phyloP scores from a whole-genome alignment of 148 eudicot genomes.

The Nepenthes mirabilis region DNA sequence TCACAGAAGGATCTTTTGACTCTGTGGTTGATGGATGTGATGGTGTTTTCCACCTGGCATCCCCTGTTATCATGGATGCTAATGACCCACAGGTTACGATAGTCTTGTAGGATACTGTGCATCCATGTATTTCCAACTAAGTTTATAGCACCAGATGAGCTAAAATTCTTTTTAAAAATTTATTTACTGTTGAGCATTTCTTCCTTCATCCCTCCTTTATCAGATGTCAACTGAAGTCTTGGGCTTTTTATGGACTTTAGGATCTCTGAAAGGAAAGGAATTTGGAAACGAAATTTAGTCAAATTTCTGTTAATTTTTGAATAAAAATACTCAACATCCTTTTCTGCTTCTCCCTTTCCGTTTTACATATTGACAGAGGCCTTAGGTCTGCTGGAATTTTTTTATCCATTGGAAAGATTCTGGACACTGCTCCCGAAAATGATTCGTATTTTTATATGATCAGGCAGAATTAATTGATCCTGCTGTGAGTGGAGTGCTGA shows the following conservation, averaged over 20 bases:
- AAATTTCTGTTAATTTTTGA: no score
- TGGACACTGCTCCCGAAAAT: not conserved
- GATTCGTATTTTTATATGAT: not conserved
- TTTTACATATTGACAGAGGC: no score
- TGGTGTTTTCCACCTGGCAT: constrained; percentile 4
- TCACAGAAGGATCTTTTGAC: constrained; percentile 5
- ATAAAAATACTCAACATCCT: no score
- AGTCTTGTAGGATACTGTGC: not conserved
- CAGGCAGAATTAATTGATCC: constrained; percentile 16
- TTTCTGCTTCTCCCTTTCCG: no score
- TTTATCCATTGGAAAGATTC: not conserved
- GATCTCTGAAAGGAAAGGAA: not conserved
- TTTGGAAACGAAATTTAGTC: no score
- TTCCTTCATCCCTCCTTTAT: not conserved
- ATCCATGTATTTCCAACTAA: not conserved
- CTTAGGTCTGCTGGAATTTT: not conserved
- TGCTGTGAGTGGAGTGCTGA: constrained; percentile 10
- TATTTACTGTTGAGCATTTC: not conserved
- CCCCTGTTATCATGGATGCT: not conserved
- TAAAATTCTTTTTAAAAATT: no score
- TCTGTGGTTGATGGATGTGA: not conserved
- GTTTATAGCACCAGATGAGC: not conserved
- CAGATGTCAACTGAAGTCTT: not conserved
- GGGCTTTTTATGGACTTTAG: not conserved
- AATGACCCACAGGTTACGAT: not conserved